These are phyloP conservation scores for Physcomitrellopsis africana DNA, from an alignment of 225 moss, liverwort and hornwort genomes.

Conservation along the genomic window DNA sequence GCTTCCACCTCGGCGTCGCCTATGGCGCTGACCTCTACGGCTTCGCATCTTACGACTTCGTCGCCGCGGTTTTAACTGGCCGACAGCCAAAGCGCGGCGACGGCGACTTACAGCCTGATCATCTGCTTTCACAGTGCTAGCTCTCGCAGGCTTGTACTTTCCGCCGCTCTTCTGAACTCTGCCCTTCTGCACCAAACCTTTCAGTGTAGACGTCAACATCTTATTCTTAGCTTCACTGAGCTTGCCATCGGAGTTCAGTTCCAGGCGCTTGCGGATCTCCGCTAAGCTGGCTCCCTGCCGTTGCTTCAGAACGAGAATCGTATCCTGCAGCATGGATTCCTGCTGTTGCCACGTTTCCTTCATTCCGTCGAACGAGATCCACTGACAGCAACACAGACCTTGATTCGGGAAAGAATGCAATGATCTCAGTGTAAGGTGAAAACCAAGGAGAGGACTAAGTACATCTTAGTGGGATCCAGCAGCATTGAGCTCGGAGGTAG, in stretches of 20 bases:
- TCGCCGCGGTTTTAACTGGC: not conserved
- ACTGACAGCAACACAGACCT: no score
- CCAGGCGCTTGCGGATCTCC: slow-evolving; percentile 32
- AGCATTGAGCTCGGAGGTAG: no score
- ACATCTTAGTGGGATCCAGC: no score
- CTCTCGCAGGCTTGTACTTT: slow-evolving; percentile 36
- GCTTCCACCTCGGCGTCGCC: not conserved
- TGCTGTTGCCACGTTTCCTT: slow-evolving; percentile 7
- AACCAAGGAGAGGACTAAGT: no score
- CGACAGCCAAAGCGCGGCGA: not conserved
- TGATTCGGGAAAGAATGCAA: no score
- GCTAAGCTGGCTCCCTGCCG: slow-evolving; percentile 33
- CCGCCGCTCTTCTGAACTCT: slow-evolving; percentile 10
- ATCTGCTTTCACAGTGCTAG: not conserved
- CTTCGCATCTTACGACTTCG: not conserved
- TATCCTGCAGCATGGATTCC: slow-evolving; percentile 30
- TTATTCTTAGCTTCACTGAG: slow-evolving; percentile 24
- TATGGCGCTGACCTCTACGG: not conserved
- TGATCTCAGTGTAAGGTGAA: no score
- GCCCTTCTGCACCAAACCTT: slow-evolving; percentile 31
- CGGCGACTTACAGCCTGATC: not conserved
- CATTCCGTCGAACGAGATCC: no score
- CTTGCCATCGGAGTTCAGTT: slow-evolving; percentile 8
- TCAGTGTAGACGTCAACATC: slow-evolving; percentile 31
- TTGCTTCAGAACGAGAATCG: slow-evolving; percentile 47